phyloP scores from a whole-genome alignment of 306 rosid genomes.

The Quercus suber region DNA sequence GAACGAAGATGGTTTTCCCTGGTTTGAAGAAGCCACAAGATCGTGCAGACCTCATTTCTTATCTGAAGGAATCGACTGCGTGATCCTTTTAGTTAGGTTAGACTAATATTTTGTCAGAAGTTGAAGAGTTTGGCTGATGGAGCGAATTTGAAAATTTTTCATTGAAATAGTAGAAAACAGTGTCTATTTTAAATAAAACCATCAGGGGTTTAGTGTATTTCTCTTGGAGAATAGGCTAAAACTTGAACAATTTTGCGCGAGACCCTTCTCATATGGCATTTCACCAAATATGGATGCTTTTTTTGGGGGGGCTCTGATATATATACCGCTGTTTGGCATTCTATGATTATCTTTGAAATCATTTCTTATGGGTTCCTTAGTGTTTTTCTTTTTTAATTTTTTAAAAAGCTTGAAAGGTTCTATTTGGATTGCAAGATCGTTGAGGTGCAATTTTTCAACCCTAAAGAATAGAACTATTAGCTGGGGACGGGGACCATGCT shows the following conservation, averaged over 20 bases:
- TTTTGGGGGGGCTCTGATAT: background rate
- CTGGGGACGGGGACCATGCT: too few relatives aligned
- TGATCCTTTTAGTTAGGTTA: background rate
- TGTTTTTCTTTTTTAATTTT: background rate
- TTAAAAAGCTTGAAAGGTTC: too few relatives aligned
- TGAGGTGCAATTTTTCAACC: too few relatives aligned
- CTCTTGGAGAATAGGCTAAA: background rate
- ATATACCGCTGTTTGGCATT: background rate
- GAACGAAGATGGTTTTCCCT: conserved; percentile 28
- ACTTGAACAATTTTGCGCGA: background rate
- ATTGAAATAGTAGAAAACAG: background rate
- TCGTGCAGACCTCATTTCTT: conserved; percentile 18
- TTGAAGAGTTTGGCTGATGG: background rate
- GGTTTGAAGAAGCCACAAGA: conserved; percentile 28
- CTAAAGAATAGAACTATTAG: too few relatives aligned
- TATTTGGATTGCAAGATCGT: too few relatives aligned
- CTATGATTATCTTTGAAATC: background rate
- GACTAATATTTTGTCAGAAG: background rate
- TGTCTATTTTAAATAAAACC: background rate
- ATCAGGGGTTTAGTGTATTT: background rate
- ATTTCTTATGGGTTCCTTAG: background rate
- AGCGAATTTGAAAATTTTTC: background rate
- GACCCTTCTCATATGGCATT: background rate
- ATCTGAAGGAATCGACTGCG: conserved; percentile 16
- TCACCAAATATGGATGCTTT: background rate